Percentiles rank a stretch among this genome's conserved stretches.
Conservation (phyloP, 2,329 filamentous ascomycete genomes). For the Cercospora sojina region DNA sequence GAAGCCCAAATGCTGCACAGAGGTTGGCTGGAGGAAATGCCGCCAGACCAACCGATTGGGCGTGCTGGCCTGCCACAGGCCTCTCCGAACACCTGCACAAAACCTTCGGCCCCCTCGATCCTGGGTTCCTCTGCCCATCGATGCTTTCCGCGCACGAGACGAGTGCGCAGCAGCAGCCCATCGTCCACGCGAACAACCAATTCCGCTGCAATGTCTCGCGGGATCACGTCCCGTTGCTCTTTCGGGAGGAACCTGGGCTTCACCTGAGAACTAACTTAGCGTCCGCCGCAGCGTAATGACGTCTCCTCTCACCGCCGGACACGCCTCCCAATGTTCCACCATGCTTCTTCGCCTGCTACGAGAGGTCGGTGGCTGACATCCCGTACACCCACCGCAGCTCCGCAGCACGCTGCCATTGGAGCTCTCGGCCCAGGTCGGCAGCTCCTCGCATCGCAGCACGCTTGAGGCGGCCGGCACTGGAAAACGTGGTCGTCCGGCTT, state of each 20-base stretch:
- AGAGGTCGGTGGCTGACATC: not conserved
- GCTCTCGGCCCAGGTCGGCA: not conserved
- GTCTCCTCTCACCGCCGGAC: conserved; percentile 5
- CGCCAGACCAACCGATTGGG: conserved; percentile 5
- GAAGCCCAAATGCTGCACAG: not conserved
- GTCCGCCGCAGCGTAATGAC: not conserved
- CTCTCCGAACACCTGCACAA: conserved; percentile 5
- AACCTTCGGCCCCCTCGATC: not conserved
- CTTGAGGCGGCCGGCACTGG: not conserved
- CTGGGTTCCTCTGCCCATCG: not conserved
- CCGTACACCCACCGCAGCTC: not conserved
- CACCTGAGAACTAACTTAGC: not conserved
- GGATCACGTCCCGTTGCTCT: conserved; percentile 1
- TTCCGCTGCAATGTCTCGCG: not conserved
- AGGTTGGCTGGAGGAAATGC: conserved; percentile 4
- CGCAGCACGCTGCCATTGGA: not conserved
- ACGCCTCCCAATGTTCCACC: not conserved
- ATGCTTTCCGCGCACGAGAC: not conserved
- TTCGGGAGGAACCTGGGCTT: conserved; percentile 5
- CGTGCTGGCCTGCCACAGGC: conserved; percentile 1
- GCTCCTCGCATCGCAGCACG: not conserved
- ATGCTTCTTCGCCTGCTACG: not conserved
- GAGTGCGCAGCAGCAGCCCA: conserved; percentile 2
- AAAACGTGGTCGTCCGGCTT: conserved; percentile 6
- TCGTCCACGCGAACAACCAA: not conserved